A percentile compares a stretch with the other conserved stretches of the same genome.
phyloP scores from a whole-genome alignment of 2,329 filamentous ascomycete species.

The Stylonectria norvegica region DNA sequence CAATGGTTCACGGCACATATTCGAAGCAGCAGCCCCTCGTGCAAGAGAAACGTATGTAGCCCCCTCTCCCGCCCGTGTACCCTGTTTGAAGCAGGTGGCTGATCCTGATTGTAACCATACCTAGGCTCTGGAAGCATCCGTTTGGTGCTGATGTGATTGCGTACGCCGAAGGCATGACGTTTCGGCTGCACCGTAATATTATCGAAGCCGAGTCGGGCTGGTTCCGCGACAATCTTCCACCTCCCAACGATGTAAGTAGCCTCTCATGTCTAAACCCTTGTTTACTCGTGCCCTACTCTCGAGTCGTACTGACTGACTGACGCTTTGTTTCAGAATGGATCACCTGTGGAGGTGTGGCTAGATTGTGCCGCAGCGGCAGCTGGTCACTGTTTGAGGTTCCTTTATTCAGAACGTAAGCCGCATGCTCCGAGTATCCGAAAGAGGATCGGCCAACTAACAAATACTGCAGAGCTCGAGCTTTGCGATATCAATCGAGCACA shows the following conservation, averaged over 20 bases:
- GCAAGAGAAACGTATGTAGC: slow-evolving; percentile 24
- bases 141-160: slow-evolving; percentile 34
- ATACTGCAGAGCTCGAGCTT: neutral
- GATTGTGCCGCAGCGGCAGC: slow-evolving; percentile 24
- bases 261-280: neutral
- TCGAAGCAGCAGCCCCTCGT: slow-evolving; percentile 27
- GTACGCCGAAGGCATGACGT: slow-evolving; percentile 19
- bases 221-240: slow-evolving; percentile 33
- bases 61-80: neutral
- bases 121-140: slow-evolving; percentile 31
- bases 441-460: neutral
- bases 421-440: neutral
- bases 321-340: slow-evolving; percentile 25
- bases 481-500: neutral
- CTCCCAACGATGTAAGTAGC: slow-evolving; percentile 22
- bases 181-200: slow-evolving; percentile 35
- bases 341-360: slow-evolving; percentile 25
- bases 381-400: slow-evolving; percentile 32
- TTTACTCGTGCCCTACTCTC: neutral
- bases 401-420: slow-evolving; percentile 36
- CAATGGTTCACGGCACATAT: slow-evolving; percentile 19
- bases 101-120: slow-evolving; percentile 6
- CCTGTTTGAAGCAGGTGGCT: slow-evolving; percentile 7
- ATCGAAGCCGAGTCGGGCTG: slow-evolving; percentile 32
- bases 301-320: slow-evolving; percentile 8